A percentile compares a stretch with the other conserved stretches of the same genome.
phyloP scores from a whole-genome alignment of 129 eudicot species.

The Kitagawia praeruptora region DNA sequence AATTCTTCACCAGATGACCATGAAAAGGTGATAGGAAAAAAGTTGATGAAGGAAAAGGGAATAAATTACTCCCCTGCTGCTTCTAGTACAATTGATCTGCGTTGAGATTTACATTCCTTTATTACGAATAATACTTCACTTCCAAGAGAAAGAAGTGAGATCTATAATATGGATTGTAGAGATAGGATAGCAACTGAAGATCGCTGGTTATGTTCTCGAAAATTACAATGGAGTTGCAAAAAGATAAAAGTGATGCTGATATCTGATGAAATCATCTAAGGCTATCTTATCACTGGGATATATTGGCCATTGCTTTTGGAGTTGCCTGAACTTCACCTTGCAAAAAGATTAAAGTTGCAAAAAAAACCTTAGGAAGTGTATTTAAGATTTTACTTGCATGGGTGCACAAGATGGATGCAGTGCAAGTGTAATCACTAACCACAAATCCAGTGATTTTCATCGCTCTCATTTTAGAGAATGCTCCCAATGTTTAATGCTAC shows the following conservation, averaged over 20 bases:
- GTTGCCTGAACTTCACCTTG: too few species aligned
- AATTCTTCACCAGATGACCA: too few species aligned
- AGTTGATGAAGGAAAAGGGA: slow-evolving; percentile 41
- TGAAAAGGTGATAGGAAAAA: too few species aligned
- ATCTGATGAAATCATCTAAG: slow-evolving; percentile 14
- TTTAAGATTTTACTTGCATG: too few species aligned
- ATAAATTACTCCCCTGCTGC: slow-evolving; percentile 49
- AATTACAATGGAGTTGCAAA: slow-evolving; percentile 26
- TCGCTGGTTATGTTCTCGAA: slow-evolving; percentile 17
- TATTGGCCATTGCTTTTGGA: too few species aligned
- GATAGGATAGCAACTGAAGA: slow-evolving; percentile 59
- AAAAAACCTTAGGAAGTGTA: too few species aligned
- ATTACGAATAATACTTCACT: slow-evolving; percentile 55
- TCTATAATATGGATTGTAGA: slow-evolving; percentile 52
- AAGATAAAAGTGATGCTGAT: slow-evolving; percentile 1
- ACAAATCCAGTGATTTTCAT: background rate
- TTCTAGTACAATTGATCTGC: slow-evolving; percentile 39
- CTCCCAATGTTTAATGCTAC: slow-evolving; percentile 3
- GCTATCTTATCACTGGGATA: background rate
- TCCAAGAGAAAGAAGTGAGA: slow-evolving; percentile 36
- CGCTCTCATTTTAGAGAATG: background rate
- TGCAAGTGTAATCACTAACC: too few species aligned
- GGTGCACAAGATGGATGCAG: too few species aligned
- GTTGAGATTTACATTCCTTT: slow-evolving; percentile 27
- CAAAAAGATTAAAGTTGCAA: too few species aligned